Evolutionary conservation across 2,329 filamentous ascomycete species (phyloP), one percentile per base, ranked within the genome.

Genomic region (Hypoxylon sp.): DNA sequence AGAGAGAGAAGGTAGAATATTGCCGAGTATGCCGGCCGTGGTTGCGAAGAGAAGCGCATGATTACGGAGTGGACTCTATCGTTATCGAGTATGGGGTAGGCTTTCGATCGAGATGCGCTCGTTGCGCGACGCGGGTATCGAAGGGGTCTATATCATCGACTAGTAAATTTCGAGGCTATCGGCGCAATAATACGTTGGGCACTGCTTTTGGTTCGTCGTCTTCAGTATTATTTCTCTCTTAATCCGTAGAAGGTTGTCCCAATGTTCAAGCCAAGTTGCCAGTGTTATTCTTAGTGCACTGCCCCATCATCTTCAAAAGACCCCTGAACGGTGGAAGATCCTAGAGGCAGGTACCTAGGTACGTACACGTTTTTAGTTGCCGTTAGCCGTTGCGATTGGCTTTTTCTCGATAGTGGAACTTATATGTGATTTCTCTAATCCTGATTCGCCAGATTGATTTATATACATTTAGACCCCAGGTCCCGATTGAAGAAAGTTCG

Each of bases 1-100:
- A 80, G 77, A 55, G 78, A 78, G 40, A 82, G 74, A 51, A 83
- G 72, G 27, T 81, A 72, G 49, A 83, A 72, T 35, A 83, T 58
- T 14, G 73, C 74, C 66, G 76, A 67, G 44, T 54, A 69, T 20
- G 68, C 71, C 65, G 70, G 64, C 27, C 69, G 56, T 66, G 68
- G 71, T 70, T 74, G 75, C 22, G 69, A 61, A 46, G 66, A 48
- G 68, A 75, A 73, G 63, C 74, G 76, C 77, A 78, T 78, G 48
- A 58, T 64, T 46, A 51, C 35, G 48, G 61, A 55, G 35, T 35
- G 46, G 58, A 48, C 30, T 48, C 53, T 33, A 22, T 66, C 51
- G 57, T 33, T 60, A 66, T 54, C 10, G 50, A 56, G 13, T 20
- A 40, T 27, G 25, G 42, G 31, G 35, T 27, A 40, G 22, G 44